Base-by-base conservation (phyloP, 257 asterid species). In the Scutellaria minor region DNA sequence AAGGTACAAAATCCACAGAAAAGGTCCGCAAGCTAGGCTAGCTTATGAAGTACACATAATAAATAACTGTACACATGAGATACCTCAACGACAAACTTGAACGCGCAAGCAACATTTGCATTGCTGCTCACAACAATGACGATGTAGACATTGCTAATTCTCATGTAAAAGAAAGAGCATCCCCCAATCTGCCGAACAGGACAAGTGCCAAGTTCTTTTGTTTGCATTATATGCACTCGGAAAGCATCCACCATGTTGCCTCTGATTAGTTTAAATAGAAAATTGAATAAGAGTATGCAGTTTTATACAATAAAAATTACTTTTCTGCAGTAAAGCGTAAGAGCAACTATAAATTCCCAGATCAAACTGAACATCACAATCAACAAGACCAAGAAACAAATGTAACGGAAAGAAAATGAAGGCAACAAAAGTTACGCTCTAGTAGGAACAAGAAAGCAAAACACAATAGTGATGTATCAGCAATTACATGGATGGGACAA, bases 211-310 rank as follows among this genome's bases (percentile, higher is more conserved):
- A 95, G 99, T 81, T 95, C 99, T 87, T 95, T 95, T 47, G 98
- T 92, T 85, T 95, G 99, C 99, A 95, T 95, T 72, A 95, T 95
- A 75, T 95, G 99, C 74, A 74, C 84, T 61, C 99, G 93, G 72
- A 95, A 95, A 73, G 99, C 99, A 88, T 95, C 98, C 76, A 95
- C 99, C 99, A 95, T 95, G 81, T 95, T 95, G 60, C 98, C 99
- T 83, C 99, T 95, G 85, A 63, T 70, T 2, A 66, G 57, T 79
- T 71, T 48, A 68, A 76, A n/a, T 59, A 75, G 42, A 53, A 61
- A 50, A 75, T 53, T 35, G 44, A 66, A 74, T 64, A 41, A 72
- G 62, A 65, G 71, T 24, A 46, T 58, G 44, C 48, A 74, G 71
- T 42, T 64, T 66, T 56, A 62, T 52, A 61, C 13, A 66, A 53